These are phyloP conservation scores for Raphanus hybrid DNA, from an alignment of 441 rosid genomes.

Conservation along the genomic window DNA sequence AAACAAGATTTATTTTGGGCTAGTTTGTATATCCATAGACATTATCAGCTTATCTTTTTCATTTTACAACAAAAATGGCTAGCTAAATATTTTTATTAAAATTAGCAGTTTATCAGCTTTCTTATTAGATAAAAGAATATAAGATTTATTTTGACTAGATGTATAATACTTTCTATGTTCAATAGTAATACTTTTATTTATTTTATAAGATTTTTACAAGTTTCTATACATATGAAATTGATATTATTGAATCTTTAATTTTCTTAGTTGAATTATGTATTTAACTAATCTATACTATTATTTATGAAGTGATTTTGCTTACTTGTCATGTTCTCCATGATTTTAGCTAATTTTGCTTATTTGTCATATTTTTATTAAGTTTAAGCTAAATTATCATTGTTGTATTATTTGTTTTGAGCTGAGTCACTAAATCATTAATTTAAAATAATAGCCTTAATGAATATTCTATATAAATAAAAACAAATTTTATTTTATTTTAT, in stretches of 20 bases:
- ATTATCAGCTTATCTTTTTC: neutral
- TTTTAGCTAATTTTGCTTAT: no score
- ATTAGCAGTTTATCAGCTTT: neutral
- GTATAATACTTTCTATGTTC: neutral
- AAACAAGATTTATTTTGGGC: neutral
- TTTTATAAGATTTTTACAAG: neutral
- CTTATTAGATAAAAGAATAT: neutral
- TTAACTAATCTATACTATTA: neutral
- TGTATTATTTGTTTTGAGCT: no score
- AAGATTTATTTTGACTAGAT: neutral
- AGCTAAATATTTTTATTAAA: neutral
- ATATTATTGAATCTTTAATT: neutral
- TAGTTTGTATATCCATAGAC: slow-evolving; percentile 5
- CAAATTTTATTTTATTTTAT: no score
- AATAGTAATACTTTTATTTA: neutral
- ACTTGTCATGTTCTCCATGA: no score
- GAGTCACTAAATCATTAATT: no score
- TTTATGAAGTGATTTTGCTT: no score
- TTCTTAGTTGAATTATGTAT: neutral
- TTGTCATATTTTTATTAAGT: no score
- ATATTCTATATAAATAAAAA: no score
- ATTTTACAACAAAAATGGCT: neutral
- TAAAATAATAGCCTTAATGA: no score
- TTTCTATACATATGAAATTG: neutral
- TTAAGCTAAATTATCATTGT: no score